These are phyloP conservation scores for Lasiodiplodia sp. DNA, from an alignment of 2,329 filamentous ascomycete genomes.

Conservation along the genomic window DNA sequence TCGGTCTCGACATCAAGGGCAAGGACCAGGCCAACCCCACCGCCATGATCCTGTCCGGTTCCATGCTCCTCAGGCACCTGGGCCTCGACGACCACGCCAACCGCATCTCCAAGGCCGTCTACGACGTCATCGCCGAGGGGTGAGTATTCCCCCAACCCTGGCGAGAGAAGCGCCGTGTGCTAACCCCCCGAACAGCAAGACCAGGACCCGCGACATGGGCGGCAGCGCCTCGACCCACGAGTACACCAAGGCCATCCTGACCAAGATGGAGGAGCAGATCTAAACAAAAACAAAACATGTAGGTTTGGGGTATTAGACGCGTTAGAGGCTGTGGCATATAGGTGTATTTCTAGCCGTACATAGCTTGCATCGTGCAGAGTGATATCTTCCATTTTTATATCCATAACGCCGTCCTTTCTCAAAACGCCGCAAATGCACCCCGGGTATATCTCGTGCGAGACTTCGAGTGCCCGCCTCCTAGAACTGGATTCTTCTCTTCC, in stretches of 20 bases:
- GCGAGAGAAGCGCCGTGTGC: constrained; percentile 27
- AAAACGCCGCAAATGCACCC: constrained; percentile 32
- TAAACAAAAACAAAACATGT: constrained; percentile 39
- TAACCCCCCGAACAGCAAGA: constrained; percentile 67
- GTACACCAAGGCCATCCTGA: constrained; percentile 92
- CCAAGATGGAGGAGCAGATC: constrained; percentile 80
- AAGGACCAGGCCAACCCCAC: constrained; percentile 99
- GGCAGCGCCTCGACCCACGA: constrained; percentile 88
- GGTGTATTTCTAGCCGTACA: constrained; percentile 52
- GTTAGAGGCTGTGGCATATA: constrained; percentile 37
- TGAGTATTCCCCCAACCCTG: constrained; percentile 57
- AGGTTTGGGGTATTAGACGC: constrained; percentile 19
- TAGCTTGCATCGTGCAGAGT: constrained; percentile 46
- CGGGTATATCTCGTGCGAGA: constrained; percentile 29
- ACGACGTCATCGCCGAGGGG: constrained; percentile 87
- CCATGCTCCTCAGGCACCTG: constrained; percentile 97
- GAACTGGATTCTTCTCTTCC: constrained; percentile 82
- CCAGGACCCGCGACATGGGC: constrained; percentile 95
- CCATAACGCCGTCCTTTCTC: constrained; percentile 40
- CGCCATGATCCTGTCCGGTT: constrained; percentile 90
- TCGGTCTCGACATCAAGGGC: constrained; percentile 99
- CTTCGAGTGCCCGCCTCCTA: constrained; percentile 49
- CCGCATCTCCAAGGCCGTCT: constrained; percentile 90
- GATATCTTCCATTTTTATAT: constrained; percentile 29
- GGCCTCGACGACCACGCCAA: constrained; percentile 98